These are phyloP conservation scores for Fusarium keratoplasticum DNA, from an alignment of 2,329 filamentous ascomycete species.

Conservation along the genomic window DNA sequence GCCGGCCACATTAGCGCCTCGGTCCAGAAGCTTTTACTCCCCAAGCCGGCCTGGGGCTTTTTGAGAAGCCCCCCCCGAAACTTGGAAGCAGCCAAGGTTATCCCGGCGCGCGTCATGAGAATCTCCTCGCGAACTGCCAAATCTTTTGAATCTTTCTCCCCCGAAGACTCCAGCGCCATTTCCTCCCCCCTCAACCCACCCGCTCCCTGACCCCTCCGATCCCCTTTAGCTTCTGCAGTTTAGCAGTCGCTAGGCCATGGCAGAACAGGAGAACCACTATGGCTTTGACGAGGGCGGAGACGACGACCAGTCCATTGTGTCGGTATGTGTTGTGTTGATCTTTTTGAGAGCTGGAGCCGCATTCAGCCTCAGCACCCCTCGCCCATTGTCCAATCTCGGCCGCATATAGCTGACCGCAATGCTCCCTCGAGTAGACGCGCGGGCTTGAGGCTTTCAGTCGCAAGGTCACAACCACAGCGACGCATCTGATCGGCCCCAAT, in stretches of 20 bases:
- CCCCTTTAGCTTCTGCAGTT: conserved; percentile 40
- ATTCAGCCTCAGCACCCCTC: conserved; percentile 6
- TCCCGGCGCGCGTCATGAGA: conserved; percentile 45
- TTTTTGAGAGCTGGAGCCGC: conserved; percentile 8
- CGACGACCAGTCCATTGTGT: conserved; percentile 62
- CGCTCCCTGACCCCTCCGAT: conserved; percentile 25
- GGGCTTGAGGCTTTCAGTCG: conserved; percentile 92
- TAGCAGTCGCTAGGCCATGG: conserved; percentile 52
- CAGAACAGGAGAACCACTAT: conserved; percentile 58
- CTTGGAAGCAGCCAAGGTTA: conserved; percentile 37
- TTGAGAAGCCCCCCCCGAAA: conserved; percentile 27
- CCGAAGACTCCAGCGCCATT: conserved; percentile 24
- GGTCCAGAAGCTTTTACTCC: conserved; percentile 19
- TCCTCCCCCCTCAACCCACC: conserved; percentile 24
- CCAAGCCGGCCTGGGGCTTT: conserved; percentile 26
- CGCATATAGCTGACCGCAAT: conserved; percentile 34
- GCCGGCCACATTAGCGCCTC: conserved; percentile 39
- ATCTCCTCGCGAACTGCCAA: conserved; percentile 42
- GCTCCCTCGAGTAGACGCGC: conserved; percentile 70
- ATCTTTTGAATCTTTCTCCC: conserved; percentile 34
- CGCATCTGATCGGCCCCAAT: conserved; percentile 83
- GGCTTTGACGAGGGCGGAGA: conserved; percentile 56
- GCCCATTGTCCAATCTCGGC: conserved; percentile 29
- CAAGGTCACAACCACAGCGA: conserved; percentile 94
- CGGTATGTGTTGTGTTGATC: conserved; percentile 48